These are phyloP conservation scores for Globisporangium nunn DNA, from an alignment of 352 stramenopile species.

Conservation along the genomic window DNA sequence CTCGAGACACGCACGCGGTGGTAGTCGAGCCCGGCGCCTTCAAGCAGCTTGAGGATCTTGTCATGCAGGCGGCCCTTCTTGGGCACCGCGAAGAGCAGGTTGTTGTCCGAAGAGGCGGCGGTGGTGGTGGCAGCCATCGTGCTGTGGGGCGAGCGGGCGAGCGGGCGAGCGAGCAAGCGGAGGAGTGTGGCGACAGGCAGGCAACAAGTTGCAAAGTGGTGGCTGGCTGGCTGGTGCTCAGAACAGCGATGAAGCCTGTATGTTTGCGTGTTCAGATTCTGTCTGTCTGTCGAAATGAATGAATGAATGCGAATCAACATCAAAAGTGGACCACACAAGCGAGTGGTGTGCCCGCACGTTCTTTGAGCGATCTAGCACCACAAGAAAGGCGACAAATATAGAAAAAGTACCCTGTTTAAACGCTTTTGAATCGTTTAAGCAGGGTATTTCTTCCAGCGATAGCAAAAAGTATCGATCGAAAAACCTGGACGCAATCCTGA, in stretches of 20 bases:
- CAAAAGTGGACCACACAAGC: not conserved
- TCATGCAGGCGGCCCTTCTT: slow-evolving; percentile 98
- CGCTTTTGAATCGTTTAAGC: too few relatives aligned
- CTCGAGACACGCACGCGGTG: slow-evolving; percentile 48
- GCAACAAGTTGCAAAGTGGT: slow-evolving; percentile 4
- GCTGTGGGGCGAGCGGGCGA: not conserved
- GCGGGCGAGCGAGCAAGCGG: not conserved
- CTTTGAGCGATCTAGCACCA: too few relatives aligned
- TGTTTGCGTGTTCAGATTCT: not conserved
- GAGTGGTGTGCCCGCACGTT: too few relatives aligned
- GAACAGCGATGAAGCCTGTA: too few relatives aligned
- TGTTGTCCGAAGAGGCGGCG: slow-evolving; percentile 35
- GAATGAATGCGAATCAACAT: too few relatives aligned
- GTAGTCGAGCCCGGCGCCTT: slow-evolving; percentile 95
- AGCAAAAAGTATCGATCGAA: too few relatives aligned
- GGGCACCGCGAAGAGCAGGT: slow-evolving; percentile 91
- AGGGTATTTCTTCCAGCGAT: too few relatives aligned
- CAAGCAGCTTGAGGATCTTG: slow-evolving; percentile 94
- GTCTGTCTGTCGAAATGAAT: too few relatives aligned
- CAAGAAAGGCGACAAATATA: too few relatives aligned
- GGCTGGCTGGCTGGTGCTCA: not conserved
- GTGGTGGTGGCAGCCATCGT: not conserved
- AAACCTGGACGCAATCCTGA: too few relatives aligned
- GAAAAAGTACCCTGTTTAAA: too few relatives aligned
- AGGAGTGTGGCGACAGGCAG: not conserved